A percentile compares a stretch with the other conserved stretches of the same genome.
phyloP scores from a whole-genome alignment of 495 filamentous ascomycete species.

The Lasiosphaeria miniovina region DNA sequence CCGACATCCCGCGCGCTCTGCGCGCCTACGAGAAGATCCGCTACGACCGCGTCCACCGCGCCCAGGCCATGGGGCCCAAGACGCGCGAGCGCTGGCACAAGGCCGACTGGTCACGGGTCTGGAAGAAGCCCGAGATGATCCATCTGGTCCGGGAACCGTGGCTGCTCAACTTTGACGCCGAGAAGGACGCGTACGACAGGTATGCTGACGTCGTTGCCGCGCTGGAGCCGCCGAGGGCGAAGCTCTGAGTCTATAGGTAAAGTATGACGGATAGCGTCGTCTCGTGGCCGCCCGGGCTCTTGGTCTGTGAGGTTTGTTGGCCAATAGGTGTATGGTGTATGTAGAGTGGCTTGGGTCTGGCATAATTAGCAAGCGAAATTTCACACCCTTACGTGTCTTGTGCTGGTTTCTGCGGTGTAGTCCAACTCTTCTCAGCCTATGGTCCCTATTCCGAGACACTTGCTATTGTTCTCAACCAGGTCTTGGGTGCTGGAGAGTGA shows the following conservation, averaged over 20 bases:
- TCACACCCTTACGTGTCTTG: too few species aligned
- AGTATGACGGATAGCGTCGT: too few species aligned
- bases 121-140: constrained; percentile 57
- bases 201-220: constrained; percentile 16
- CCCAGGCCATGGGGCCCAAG: constrained; percentile 57
- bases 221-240: constrained; percentile 2
- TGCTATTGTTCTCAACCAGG: too few species aligned
- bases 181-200: constrained; percentile 50
- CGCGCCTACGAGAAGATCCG: constrained; percentile 48
- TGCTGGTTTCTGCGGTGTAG: too few species aligned
- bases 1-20: constrained; percentile 42
- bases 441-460: too few species aligned
- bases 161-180: constrained; percentile 61
- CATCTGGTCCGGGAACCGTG: constrained; percentile 55
- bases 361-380: too few species aligned
- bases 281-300: too few species aligned
- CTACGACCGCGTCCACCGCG: constrained; percentile 52
- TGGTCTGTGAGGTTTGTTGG: too few species aligned
- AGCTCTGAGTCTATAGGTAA: not conserved
- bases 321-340: too few species aligned
- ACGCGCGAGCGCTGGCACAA: constrained; percentile 62
- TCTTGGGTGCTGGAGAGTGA: too few species aligned
- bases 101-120: constrained; percentile 55
- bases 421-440: too few species aligned
- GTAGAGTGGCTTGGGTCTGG: too few species aligned